Base-by-base conservation (phyloP, 768 basidiomycete genomes). In the Tephrocybe rancida region DNA sequence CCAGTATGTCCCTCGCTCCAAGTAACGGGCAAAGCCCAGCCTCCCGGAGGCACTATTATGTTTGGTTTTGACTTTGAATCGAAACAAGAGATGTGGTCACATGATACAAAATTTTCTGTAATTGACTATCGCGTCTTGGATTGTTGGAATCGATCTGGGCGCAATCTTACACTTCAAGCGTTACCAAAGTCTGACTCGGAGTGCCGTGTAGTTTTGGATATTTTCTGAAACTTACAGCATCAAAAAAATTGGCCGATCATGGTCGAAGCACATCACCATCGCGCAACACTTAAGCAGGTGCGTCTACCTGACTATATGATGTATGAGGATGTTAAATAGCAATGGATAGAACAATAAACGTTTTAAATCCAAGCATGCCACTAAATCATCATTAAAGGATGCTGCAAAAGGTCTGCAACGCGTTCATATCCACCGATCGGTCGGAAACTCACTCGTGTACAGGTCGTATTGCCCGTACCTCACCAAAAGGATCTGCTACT, bases 361-460 rank as follows among this genome's bases (percentile, higher is more conserved):
- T 1, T 98, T 90, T 79, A 98, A 98, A 73, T 92, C 92, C 2
- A 90, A 86, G 67, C 91, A 95, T 76, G 83, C 93, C 2, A 83
- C 90, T 11, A 97, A 97, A 72, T 84, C 88, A 1, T 78, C 89
- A 0, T 63, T 97, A 34, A 94, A 90, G 70, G 90, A 92, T 41
- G 81, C 82, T 38, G 86, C 92, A 27, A 96, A 96, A 78, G 95
- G 94, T 86, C 39, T 30, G 64, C 47, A 43, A 11, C 30, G 5
- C 14, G 22, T 21, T 52, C 6, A 19, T 9, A 19, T 34, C 47
- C 26, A 21, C 43, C 16, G 18, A 52, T 54, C 50, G 19, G 25
- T 14, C 38, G 13, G 22, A 35, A 48, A 29, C 44, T 53, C 11
- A 25, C 21, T 6, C 21, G 51, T 27, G 1, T 35, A 18, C 59